Evolutionary conservation across 108 stramenopile species (phyloP).

Genomic region (Pseudonitzschia multistriata): DNA sequence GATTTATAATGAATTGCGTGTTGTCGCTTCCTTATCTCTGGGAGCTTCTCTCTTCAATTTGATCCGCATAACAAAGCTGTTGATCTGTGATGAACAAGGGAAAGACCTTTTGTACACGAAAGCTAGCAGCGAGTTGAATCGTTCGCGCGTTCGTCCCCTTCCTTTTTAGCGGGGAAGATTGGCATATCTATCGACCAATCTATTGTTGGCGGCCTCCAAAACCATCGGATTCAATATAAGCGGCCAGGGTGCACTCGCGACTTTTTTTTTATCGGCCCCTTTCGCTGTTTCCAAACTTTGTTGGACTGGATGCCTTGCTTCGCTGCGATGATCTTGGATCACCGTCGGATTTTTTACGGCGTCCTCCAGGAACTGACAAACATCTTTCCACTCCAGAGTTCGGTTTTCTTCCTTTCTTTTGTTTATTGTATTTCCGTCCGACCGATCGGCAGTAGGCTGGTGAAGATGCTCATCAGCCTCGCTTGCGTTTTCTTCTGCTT

Average conservation of each 20-base stretch:
- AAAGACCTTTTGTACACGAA: no score
- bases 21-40: no score
- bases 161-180: conserved; percentile 17
- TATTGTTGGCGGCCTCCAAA: conserved; percentile 19
- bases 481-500: background rate
- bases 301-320: background rate
- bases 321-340: background rate
- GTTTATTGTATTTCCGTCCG: background rate
- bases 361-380: conserved; percentile 18
- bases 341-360: background rate
- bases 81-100: no score
- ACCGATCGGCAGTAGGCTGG: background rate
- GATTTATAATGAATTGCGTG: no score
- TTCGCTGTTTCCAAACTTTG: background rate
- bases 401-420: conserved; percentile 6
- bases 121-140: background rate
- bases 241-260: conserved; percentile 12
- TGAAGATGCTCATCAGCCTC: background rate
- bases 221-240: conserved; percentile 25
- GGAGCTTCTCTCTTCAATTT: no score
- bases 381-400: conserved; percentile 31
- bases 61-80: no score
- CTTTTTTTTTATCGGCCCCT: background rate
- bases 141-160: background rate
- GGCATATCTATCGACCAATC: conserved; percentile 37